Base-by-base conservation (phyloP, 1,284 basidiomycete species). In the Cryptococcus neoformans region DNA sequence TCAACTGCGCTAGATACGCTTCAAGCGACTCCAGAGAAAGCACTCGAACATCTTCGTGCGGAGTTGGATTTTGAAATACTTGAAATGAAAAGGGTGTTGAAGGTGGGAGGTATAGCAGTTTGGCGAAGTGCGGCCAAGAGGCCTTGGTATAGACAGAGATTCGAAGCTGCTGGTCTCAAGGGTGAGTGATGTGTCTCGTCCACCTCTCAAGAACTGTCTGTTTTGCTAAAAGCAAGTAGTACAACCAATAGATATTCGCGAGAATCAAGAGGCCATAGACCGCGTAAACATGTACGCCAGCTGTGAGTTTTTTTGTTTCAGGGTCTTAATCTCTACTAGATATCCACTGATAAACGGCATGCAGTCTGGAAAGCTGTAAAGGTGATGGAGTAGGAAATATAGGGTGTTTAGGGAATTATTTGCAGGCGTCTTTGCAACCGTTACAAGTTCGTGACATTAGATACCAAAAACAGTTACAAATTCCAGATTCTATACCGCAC, bases 81-180 rank as follows among this genome's bases (percentile, higher is more conserved):
- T 9, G 83, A 88, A 68, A 81, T 90, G 51, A 77, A 80, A 55
- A 79, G 86, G 10, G 86, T 85, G 2, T 74, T 89, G n/a, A 77
- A 81, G 0, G 73, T 80, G 0, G 86, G 85, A 0, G 88, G 87
- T 1, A 79, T 83, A 47, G 84, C 88, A 5, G 83, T 87, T 56
- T 89, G 85, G 84, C 80, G 89, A 10, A 85, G 84, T 21, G 88
- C 88, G 0, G 86, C 83, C 1, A 84, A 83, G 71, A 75, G 80
- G 52, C 89, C 88, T 6, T 91, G 89, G 89, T 90, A 90, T 74
- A 81, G 82, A 56, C 80, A 85, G 64, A 78, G 85, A 77, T 85
- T 73, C 44, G 63, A 72, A 78, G 73, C 72, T 28, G 66, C 79
- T 14, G 83, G 83, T 0, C 85, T 85, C 71, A 66, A 73, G 34